phyloP scores from a whole-genome alignment of 148 eudicot genomes.

The Persicaria tinctoria region DNA sequence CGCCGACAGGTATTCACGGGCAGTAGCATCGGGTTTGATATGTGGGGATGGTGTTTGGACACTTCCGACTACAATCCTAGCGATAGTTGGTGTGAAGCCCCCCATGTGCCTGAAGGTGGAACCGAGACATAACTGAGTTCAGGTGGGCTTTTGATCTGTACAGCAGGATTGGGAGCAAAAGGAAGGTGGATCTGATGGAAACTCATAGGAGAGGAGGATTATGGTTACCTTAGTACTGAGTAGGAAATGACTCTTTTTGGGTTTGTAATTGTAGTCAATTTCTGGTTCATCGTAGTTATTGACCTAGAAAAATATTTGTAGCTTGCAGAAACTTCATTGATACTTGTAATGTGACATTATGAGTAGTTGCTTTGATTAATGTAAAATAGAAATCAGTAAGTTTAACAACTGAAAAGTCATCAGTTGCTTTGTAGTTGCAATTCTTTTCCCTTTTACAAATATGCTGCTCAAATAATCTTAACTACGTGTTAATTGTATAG shows the following conservation, averaged over 20 bases:
- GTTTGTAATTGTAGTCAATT: too few relatives aligned
- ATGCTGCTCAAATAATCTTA: slow-evolving; percentile 27
- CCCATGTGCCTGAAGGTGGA: slow-evolving; percentile 46
- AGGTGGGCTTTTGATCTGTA: too few relatives aligned
- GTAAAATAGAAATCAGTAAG: slow-evolving; percentile 13
- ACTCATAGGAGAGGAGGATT: too few relatives aligned
- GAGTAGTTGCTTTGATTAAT: slow-evolving; percentile 3
- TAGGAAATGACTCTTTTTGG: too few relatives aligned
- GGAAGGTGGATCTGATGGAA: too few relatives aligned
- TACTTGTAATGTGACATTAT: too few relatives aligned
- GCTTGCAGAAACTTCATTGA: too few relatives aligned
- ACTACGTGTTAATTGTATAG: slow-evolving; percentile 13
- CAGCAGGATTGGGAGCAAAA: too few relatives aligned
- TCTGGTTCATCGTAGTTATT: too few relatives aligned
- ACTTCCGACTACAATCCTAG: slow-evolving; percentile 51
- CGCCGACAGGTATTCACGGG: slow-evolving; percentile 53
- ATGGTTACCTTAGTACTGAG: too few relatives aligned
- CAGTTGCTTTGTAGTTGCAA: slow-evolving; percentile 22
- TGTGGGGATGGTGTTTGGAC: slow-evolving; percentile 81
- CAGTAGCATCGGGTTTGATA: slow-evolving; percentile 68
- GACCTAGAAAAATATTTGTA: too few relatives aligned
- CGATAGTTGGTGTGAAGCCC: slow-evolving; percentile 45
- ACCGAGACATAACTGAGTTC: too few relatives aligned
- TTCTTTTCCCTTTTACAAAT: slow-evolving; percentile 23
- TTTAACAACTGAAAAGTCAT: slow-evolving; percentile 15